Conservation (phyloP, 169 alveolate genomes). For the Plasmodium chabaudi region DNA sequence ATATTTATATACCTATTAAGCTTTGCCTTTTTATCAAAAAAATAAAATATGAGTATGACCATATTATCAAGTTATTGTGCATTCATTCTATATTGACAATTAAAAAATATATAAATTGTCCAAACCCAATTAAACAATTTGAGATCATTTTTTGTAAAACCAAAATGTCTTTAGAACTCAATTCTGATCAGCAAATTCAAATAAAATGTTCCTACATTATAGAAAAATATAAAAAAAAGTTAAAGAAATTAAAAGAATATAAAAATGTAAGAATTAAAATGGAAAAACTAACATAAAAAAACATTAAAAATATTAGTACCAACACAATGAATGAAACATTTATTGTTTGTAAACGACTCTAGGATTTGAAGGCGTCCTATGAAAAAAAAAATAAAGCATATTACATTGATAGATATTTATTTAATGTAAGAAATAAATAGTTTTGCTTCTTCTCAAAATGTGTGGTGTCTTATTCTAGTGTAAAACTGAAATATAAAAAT, state of each 20-base stretch:
- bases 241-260: conserved; percentile 63
- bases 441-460: too few relatives aligned
- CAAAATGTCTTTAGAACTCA: conserved; percentile 31
- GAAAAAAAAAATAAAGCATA: conserved; percentile 55
- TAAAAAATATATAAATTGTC: too few relatives aligned
- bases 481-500: background rate
- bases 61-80: too few relatives aligned
- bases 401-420: conserved; percentile 45
- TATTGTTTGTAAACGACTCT: background rate
- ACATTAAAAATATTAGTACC: background rate
- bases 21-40: too few relatives aligned
- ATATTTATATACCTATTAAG: too few relatives aligned
- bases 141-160: too few relatives aligned
- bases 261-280: conserved; percentile 6
- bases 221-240: conserved; percentile 67
- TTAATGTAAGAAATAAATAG: conserved; percentile 24
- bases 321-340: background rate
- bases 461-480: background rate
- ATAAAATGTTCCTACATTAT: conserved; percentile 71
- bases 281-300: background rate
- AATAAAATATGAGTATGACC: too few relatives aligned
- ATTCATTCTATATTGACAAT: too few relatives aligned
- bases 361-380: conserved; percentile 28
- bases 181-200: conserved; percentile 32
- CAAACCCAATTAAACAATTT: too few relatives aligned